Percentiles rank a stretch among this genome's conserved stretches.
Conservation (phyloP, 1,139 yeast genomes). For the Kluyveromyces sp. region DNA sequence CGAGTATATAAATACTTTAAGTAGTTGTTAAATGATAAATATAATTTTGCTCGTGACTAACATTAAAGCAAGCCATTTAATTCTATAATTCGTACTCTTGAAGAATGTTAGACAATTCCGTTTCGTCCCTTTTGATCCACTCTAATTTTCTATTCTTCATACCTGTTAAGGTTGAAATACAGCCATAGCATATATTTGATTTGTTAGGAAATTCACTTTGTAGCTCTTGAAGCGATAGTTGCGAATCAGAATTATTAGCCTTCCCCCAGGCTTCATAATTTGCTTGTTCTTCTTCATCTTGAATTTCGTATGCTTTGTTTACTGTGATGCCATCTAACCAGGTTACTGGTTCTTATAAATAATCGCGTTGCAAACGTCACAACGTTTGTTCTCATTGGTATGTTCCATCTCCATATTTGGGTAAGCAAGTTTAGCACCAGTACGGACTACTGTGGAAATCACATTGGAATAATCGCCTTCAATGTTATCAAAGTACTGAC, state of each 20-base stretch:
- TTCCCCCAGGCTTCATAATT: constrained; percentile 33
- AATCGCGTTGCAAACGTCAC: constrained; percentile 46
- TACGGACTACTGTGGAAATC: constrained; percentile 86
- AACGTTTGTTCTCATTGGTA: constrained; percentile 19
- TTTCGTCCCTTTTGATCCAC: constrained; percentile 45
- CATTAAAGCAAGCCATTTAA: no score
- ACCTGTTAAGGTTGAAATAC: constrained; percentile 53
- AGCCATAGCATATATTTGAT: constrained; percentile 61
- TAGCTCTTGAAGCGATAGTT: constrained; percentile 11
- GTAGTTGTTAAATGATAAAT: not conserved
- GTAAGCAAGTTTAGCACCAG: constrained; percentile 69
- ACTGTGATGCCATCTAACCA: constrained; percentile 79
- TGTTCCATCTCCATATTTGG: constrained; percentile 31
- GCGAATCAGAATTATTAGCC: constrained; percentile 7
- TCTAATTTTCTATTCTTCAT: constrained; percentile 36
- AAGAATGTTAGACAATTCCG: constrained; percentile 34
- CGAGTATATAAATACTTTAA: no score
- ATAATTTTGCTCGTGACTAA: constrained; percentile 15
- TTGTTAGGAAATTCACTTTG: constrained; percentile 15
- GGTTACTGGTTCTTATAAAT: constrained; percentile 46
- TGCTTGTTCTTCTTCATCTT: constrained; percentile 40
- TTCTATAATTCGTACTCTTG: constrained; percentile 44
- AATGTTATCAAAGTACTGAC: constrained; percentile 62
- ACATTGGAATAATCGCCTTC: constrained; percentile 85
- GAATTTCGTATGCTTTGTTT: constrained; percentile 45